Evolutionary conservation across 345 rosid genomes (phyloP).

Genomic region (Cardamine chenopodiifolia): DNA sequence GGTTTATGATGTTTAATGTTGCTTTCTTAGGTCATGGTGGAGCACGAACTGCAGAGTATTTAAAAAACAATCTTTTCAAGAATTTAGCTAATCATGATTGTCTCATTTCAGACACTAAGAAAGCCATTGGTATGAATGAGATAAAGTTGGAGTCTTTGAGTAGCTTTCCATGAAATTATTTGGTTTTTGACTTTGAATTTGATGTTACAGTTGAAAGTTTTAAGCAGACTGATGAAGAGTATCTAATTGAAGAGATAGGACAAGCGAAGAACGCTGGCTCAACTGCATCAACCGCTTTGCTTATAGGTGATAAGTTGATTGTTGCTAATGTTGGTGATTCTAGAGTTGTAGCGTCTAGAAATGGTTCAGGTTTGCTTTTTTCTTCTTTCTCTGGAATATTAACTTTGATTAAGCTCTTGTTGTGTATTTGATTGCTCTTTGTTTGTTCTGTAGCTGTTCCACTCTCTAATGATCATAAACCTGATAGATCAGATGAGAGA

Average conservation of each 20-base stretch:
- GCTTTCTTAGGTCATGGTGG: slow-evolving; percentile 85
- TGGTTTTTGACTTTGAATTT: not conserved
- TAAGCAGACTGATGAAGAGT: slow-evolving; percentile 83
- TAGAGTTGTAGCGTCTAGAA: slow-evolving; percentile 90
- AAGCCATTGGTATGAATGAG: slow-evolving; percentile 71
- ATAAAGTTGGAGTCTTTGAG: not conserved
- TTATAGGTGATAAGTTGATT: slow-evolving; percentile 82
- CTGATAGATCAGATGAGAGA: slow-evolving; percentile 94
- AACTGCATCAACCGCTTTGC: slow-evolving; percentile 92
- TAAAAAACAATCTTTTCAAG: slow-evolving; percentile 84
- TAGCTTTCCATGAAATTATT: not conserved
- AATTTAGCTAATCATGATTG: slow-evolving; percentile 79
- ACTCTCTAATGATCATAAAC: slow-evolving; percentile 94
- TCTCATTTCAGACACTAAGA: slow-evolving; percentile 83
- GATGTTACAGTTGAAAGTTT: slow-evolving; percentile 67
- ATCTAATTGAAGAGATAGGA: slow-evolving; percentile 75
- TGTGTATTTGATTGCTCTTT: slow-evolving; percentile 6
- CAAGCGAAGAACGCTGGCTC: slow-evolving; percentile 94
- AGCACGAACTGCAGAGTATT: slow-evolving; percentile 92
- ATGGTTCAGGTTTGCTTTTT: slow-evolving; percentile 64
- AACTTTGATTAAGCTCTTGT: not conserved
- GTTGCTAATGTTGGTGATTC: slow-evolving; percentile 99
- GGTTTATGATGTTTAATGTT: slow-evolving; percentile 1
- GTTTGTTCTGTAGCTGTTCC: slow-evolving; percentile 65
- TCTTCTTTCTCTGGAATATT: not conserved